These are phyloP conservation scores for Fusarium agapanthi DNA, from an alignment of 2,329 filamentous ascomycete genomes.

Conservation along the genomic window DNA sequence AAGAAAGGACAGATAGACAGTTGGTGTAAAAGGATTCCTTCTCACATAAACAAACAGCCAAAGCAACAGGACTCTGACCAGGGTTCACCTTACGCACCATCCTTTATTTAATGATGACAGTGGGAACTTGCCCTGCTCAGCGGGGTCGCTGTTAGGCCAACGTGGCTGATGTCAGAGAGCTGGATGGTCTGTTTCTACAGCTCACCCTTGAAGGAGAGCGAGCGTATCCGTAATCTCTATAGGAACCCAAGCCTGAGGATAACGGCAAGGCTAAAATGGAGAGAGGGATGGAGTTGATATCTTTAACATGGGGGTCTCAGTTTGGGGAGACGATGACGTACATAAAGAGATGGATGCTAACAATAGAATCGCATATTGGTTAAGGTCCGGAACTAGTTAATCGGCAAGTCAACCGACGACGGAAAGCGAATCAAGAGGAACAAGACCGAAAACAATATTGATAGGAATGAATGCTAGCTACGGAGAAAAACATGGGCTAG, in stretches of 20 bases:
- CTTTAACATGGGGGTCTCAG: constrained; percentile 4
- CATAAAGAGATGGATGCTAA: constrained; percentile 10
- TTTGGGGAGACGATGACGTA: constrained; percentile 8
- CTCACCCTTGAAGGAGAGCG: not conserved
- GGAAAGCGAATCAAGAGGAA: not conserved
- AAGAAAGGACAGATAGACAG: not conserved
- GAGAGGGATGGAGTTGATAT: not conserved
- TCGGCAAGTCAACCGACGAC: not conserved
- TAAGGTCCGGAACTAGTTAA: not conserved
- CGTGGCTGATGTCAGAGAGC: constrained; percentile 43
- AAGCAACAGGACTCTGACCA: constrained; percentile 1
- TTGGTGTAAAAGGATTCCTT: not conserved
- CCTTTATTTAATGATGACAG: constrained; percentile 24
- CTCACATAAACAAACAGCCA: constrained; percentile 15
- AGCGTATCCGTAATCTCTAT: not conserved
- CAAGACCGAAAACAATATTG: constrained; percentile 5
- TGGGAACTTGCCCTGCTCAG: constrained; percentile 33
- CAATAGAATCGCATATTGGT: constrained; percentile 18
- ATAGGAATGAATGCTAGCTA: constrained; percentile 1
- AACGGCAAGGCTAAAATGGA: not conserved
- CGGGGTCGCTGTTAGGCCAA: constrained; percentile 22
- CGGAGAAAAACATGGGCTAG: constrained; percentile 6
- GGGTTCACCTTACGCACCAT: constrained; percentile 22
- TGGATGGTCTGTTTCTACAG: constrained; percentile 34
- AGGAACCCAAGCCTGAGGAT: not conserved